Evolutionary conservation across 768 basidiomycete genomes (phyloP), one percentile per base, ranked within the genome.

Genomic region (Mycena amicta): DNA sequence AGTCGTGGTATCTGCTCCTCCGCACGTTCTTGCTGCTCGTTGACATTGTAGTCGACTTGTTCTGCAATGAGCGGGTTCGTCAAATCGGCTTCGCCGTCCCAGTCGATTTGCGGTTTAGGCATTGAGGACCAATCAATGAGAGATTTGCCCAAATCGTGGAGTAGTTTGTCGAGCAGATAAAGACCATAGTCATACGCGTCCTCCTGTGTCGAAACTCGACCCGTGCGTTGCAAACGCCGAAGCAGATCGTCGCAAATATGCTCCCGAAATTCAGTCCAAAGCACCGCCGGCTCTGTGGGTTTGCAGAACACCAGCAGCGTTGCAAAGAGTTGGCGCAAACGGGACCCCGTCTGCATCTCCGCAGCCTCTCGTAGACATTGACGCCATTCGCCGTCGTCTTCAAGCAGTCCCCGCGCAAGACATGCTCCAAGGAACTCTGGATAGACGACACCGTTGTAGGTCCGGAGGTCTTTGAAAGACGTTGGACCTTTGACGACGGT

Each of bases 341-440:
- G 65, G 18, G 6, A 6, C 0, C 80, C 80, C 25, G 71, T 75
- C 25, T 71, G 66, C 62, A 82, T 78, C 0, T 55, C 33, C 16
- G 67, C 56, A 37, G 77, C 80, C 13, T 84, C 79, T 23, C 64
- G 8, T 0, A 84, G 56, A 64, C 80, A 83, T 6, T 59, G 56
- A 0, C 64, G n/a, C 77, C 78, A 83, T 63, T 84, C 80, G 20
- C 61, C 62, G 65, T 84, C 76, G 73, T 81, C 74, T 25, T 80
- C 72, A 4, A 84, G 66, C 0, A 84, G 71, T 2, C 78, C 80
- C 5, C 50, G 49, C 29, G 72, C 71, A 18, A 68, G 20, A 55
- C 81, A 83, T 3, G 80, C 79, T 1, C 70, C 74, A 29, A 70
- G 65, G 49, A 76, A 82, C 2, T 72, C 74, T 0, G 57, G 52